Conservation (phyloP, 257 asterid species). For the Przewalskia tangutica region DNA sequence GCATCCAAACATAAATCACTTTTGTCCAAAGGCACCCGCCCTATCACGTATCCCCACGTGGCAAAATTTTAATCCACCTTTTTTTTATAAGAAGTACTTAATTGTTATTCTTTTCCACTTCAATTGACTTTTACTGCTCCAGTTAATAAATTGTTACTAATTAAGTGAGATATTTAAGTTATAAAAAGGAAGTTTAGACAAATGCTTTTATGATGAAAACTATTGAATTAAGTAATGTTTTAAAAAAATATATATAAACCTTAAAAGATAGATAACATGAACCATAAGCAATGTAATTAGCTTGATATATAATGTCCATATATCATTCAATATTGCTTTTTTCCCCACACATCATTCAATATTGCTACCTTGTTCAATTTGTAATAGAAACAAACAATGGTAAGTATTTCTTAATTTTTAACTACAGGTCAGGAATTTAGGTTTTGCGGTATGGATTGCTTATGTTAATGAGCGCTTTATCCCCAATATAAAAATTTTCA, state of each 20-base stretch:
- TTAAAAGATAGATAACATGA: neutral
- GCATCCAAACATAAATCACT: too few species aligned
- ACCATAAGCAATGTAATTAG: neutral
- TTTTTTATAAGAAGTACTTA: too few species aligned
- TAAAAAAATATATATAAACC: neutral
- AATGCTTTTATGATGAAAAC: neutral
- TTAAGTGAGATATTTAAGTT: neutral
- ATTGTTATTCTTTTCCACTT: too few species aligned
- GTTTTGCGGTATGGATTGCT: too few species aligned
- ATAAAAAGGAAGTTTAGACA: neutral
- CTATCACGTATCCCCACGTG: neutral
- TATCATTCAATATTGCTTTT: too few species aligned
- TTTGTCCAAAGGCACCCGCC: too few species aligned
- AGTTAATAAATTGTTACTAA: too few species aligned
- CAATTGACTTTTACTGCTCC: neutral
- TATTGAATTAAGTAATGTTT: neutral
- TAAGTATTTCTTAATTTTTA: too few species aligned
- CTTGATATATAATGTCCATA: neutral
- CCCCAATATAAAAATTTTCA: too few species aligned
- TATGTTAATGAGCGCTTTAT: too few species aligned
- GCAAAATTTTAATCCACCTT: too few species aligned
- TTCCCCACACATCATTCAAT: neutral
- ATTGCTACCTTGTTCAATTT: neutral
- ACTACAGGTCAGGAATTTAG: too few species aligned
- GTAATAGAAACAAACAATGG: neutral